phyloP scores from a whole-genome alignment of 164 flowering plant species.

The Sedum album region DNA sequence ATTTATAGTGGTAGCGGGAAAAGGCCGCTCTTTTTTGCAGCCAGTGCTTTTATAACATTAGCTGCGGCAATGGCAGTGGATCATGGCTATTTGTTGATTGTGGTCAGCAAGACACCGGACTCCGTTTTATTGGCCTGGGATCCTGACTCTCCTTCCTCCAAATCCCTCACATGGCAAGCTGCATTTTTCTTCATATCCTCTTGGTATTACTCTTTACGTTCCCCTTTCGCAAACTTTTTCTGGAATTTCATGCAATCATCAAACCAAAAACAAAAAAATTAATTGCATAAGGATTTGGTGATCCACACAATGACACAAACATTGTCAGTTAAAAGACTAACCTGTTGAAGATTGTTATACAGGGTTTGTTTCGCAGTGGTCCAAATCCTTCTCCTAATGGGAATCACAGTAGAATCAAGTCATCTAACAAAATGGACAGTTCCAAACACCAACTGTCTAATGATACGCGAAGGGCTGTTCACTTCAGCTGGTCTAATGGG shows the following conservation, averaged over 20 bases:
- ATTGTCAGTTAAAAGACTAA: no score
- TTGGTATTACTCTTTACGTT: conserved; percentile 2
- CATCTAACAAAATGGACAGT: conserved; percentile 54
- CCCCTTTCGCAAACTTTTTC: no score
- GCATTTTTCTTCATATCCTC: conserved; percentile 10
- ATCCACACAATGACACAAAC: no score
- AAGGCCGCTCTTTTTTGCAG: conserved; percentile 48
- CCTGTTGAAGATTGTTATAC: not conserved
- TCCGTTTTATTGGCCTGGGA: conserved; percentile 37
- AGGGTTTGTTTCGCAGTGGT: conserved; percentile 75
- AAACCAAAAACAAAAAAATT: no score
- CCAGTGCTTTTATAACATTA: conserved; percentile 51
- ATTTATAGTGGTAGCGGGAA: conserved; percentile 62
- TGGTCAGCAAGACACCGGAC: conserved; percentile 43
- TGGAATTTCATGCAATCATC: no score
- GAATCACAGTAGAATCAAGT: conserved; percentile 77
- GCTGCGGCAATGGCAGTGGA: conserved; percentile 57
- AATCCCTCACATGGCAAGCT: conserved; percentile 11
- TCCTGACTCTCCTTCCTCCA: conserved; percentile 28
- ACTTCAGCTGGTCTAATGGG: conserved; percentile 68
- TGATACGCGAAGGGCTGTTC: conserved; percentile 50
- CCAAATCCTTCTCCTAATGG: conserved; percentile 63
- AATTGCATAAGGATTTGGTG: no score
- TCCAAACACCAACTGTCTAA: conserved; percentile 49
- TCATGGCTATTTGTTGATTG: conserved; percentile 54